phyloP scores from a whole-genome alignment of 768 basidiomycete genomes.

The Candolleomyces aberdarensis region DNA sequence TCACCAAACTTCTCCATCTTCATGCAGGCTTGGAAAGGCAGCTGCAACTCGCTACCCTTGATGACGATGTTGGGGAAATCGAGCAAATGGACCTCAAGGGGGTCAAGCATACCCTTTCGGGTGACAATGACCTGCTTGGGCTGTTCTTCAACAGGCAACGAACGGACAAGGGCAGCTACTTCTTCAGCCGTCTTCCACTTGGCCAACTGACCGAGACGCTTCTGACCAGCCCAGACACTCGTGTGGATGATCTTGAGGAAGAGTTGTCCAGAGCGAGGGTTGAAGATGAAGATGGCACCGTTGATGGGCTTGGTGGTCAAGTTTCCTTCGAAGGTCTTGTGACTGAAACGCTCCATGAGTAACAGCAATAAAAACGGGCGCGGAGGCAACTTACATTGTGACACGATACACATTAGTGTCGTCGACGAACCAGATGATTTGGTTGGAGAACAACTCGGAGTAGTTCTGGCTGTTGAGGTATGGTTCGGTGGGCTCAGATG shows the following conservation, averaged over 20 bases:
- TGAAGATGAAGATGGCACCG: conserved; percentile 98
- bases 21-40: conserved; percentile 99
- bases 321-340: conserved; percentile 99
- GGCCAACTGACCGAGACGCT: conserved; percentile 97
- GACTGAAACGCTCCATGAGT: conserved; percentile 39
- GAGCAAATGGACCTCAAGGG: conserved; percentile 95
- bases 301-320: conserved; percentile 99
- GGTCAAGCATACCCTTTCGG: conserved; percentile 99
- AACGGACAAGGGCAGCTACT: conserved; percentile 96
- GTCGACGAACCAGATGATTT: conserved; percentile 99
- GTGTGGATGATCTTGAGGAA: conserved; percentile 99
- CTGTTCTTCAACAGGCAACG: conserved; percentile 99
- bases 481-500: conserved; percentile 98
- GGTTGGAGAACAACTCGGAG: conserved; percentile 95
- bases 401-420: conserved; percentile 99
- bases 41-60: conserved; percentile 96
- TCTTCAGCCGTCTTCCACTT: conserved; percentile 99
- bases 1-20: conserved; percentile 99
- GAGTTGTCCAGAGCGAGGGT: conserved; percentile 95
- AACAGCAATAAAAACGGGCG: neutral
- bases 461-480: conserved; percentile 99
- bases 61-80: conserved; percentile 99
- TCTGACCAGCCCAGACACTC: conserved; percentile 99
- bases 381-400: conserved; percentile 58
- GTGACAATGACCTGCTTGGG: conserved; percentile 99